phyloP scores from a whole-genome alignment of 2,329 filamentous ascomycete genomes.

The Fusarium sp. region DNA sequence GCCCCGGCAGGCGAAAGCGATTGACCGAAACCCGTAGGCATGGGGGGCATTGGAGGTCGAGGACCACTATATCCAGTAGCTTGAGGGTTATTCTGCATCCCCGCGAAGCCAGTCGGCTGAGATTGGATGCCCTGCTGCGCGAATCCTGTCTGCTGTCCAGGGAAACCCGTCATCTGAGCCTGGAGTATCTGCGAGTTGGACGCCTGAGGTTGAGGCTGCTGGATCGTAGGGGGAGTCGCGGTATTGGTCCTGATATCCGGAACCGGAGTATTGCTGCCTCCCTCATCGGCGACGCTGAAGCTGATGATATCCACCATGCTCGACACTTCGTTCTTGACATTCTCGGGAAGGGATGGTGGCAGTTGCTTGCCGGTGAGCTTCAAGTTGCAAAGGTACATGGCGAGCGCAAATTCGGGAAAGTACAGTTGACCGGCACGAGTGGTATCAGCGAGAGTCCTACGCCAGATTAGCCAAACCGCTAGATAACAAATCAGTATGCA shows the following conservation, averaged over 20 bases:
- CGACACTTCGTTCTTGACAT: constrained; percentile 94
- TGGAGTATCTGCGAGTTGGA: constrained; percentile 76
- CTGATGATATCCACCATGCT: constrained; percentile 99
- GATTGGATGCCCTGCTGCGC: constrained; percentile 70
- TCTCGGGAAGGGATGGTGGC: constrained; percentile 80
- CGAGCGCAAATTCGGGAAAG: constrained; percentile 96
- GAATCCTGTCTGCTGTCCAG: constrained; percentile 67
- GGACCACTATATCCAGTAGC: constrained; percentile 84
- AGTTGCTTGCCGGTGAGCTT: constrained; percentile 88
- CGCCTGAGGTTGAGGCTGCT: constrained; percentile 78
- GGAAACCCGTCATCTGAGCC: constrained; percentile 76
- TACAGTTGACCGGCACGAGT: constrained; percentile 96
- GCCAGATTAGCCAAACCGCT: constrained; percentile 26
- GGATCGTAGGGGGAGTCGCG: constrained; percentile 63
- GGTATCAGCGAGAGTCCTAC: constrained; percentile 90
- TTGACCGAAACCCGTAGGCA: constrained; percentile 69
- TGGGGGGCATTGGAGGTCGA: constrained; percentile 89
- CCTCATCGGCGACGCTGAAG: constrained; percentile 86
- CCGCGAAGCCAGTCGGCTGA: constrained; percentile 77
- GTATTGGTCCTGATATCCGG: constrained; percentile 68
- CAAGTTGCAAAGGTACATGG: constrained; percentile 98
- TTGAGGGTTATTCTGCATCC: constrained; percentile 73
- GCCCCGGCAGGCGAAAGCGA: constrained; percentile 65
- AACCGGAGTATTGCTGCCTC: constrained; percentile 66
- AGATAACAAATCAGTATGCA: neutral